Percentiles rank a stretch among this genome's conserved stretches.
Conservation (phyloP, 352 stramenopile species). For the Thalassiosira mediterranea region DNA sequence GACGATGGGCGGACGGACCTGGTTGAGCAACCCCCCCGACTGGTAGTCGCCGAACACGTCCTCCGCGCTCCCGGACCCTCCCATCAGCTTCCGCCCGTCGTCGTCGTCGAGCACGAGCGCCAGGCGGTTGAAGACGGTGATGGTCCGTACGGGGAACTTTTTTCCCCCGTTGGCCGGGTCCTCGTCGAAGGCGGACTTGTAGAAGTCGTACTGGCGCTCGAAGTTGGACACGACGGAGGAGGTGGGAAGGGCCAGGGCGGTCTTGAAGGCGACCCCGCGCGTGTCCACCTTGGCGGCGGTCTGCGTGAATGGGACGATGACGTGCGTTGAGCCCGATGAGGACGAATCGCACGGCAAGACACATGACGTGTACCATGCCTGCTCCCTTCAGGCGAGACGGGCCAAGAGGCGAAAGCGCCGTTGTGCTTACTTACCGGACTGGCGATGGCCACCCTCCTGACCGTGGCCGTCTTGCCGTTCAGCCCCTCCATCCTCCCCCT, state of each 20-base stretch:
- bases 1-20: slow-evolving; percentile 57
- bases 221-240: slow-evolving; percentile 56
- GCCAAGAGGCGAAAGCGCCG: no score
- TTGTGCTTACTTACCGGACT: slow-evolving; percentile 50
- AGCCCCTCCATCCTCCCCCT: slow-evolving; percentile 45
- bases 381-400: no score
- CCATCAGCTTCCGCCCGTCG: slow-evolving; percentile 36
- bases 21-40: slow-evolving; percentile 64
- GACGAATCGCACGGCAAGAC: not conserved
- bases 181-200: slow-evolving; percentile 55
- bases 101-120: slow-evolving; percentile 62
- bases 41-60: slow-evolving; percentile 57
- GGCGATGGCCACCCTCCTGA: slow-evolving; percentile 60
- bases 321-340: no score
- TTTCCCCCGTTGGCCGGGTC: slow-evolving; percentile 40
- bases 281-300: slow-evolving; percentile 63
- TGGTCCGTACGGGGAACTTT: slow-evolving; percentile 63
- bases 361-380: no score
- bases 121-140: slow-evolving; percentile 74
- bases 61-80: slow-evolving; percentile 20
- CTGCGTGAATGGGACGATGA: slow-evolving; percentile 7
- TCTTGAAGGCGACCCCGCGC: slow-evolving; percentile 61
- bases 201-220: slow-evolving; percentile 67
- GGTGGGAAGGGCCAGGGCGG: slow-evolving; percentile 54
- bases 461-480: slow-evolving; percentile 57